Evolutionary conservation across 129 eudicot species (phyloP).

Genomic region (Kitagawia praeruptora): DNA sequence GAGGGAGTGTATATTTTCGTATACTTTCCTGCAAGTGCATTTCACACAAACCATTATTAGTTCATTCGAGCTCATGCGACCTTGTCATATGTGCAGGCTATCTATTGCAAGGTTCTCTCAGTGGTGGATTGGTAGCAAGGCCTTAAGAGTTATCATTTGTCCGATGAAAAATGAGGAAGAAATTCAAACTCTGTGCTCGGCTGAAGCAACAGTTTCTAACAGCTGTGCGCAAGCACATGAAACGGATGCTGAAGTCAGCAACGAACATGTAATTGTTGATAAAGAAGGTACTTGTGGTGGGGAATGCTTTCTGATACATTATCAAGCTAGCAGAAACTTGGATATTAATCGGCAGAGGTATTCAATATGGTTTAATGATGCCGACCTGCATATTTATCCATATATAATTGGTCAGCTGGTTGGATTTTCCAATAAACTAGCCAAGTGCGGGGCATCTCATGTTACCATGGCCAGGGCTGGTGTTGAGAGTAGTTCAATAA

Average conservation of each 20-base stretch:
- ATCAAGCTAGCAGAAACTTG: conserved; percentile 22
- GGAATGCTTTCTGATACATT: conserved; percentile 51
- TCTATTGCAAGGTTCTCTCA: conserved; percentile 26
- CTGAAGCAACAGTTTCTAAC: conserved; percentile 21
- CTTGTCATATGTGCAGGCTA: conserved; percentile 30
- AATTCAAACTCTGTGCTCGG: conserved; percentile 32
- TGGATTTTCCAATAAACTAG: conserved; percentile 49
- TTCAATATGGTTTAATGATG: conserved; percentile 37
- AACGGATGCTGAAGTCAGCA: conserved; percentile 6
- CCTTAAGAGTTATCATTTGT: conserved; percentile 36
- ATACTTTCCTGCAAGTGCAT: not conserved
- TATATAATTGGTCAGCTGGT: conserved; percentile 43
- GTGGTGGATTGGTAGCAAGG: conserved; percentile 40
- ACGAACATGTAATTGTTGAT: conserved; percentile 13
- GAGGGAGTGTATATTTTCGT: not conserved
- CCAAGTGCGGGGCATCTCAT: conserved; percentile 22
- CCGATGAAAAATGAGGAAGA: conserved; percentile 23
- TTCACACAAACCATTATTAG: not conserved
- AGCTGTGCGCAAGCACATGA: conserved; percentile 16
- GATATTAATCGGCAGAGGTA: conserved; percentile 22
- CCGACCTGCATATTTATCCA: conserved; percentile 77
- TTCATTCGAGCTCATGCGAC: not conserved
- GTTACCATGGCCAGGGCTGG: conserved; percentile 17
- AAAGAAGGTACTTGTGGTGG: conserved; percentile 21
- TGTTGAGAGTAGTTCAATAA: conserved; percentile 20